Conservation (phyloP, 257 asterid species). For the Leonotis leonurus region DNA sequence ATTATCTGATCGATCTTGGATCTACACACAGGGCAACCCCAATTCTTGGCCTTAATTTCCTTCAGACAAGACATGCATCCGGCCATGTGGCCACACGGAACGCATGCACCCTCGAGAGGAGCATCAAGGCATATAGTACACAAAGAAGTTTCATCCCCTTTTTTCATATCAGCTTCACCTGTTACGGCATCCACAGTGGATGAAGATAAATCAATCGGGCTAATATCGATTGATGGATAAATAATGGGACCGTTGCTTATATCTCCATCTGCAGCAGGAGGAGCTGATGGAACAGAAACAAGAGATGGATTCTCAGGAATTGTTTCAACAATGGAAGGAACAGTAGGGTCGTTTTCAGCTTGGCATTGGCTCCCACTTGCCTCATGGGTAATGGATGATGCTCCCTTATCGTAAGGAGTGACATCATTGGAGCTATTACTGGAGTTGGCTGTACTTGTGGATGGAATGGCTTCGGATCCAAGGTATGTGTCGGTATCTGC, state of each 20-base stretch:
- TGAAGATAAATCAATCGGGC: constrained; percentile 38
- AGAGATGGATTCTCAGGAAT: constrained; percentile 25
- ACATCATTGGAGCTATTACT: constrained; percentile 16
- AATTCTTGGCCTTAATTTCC: constrained; percentile 63
- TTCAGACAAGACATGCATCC: constrained; percentile 88
- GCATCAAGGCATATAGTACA: constrained; percentile 82
- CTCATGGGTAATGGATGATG: constrained; percentile 20
- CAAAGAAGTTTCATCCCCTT: constrained; percentile 39
- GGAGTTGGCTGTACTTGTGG: constrained; percentile 30
- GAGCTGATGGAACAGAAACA: constrained; percentile 55
- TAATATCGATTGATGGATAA: constrained; percentile 68
- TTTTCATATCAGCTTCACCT: constrained; percentile 13
- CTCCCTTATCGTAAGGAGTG: constrained; percentile 17
- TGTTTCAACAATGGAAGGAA: constrained; percentile 18
- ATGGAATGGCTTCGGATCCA: constrained; percentile 33
- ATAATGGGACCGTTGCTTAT: constrained; percentile 49
- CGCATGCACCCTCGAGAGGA: constrained; percentile 80
- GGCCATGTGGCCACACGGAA: constrained; percentile 94
- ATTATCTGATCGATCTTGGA: constrained; percentile 69
- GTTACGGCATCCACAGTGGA: constrained; percentile 10
- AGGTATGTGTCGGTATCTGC: constrained; percentile 17
- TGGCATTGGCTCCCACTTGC: constrained; percentile 23
- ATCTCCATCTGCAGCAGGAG: constrained; percentile 26
- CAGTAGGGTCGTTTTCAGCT: constrained; percentile 1
- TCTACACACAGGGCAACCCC: constrained; percentile 97